phyloP scores from a whole-genome alignment of 768 basidiomycete genomes.

The Boletus speciosus region DNA sequence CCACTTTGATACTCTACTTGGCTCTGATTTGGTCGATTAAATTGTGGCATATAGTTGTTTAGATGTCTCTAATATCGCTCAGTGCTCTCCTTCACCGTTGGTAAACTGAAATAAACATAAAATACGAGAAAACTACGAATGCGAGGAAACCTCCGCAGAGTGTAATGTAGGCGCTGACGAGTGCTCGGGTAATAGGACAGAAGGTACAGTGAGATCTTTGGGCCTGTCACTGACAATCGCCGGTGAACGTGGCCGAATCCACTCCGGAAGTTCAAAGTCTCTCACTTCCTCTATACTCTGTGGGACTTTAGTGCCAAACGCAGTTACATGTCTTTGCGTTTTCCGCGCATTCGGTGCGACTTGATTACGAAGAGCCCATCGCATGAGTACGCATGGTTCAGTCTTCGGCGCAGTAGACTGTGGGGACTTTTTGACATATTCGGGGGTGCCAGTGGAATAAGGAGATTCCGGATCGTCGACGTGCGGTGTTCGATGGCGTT shows the following conservation, averaged over 20 bases:
- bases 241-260: conserved; percentile 37
- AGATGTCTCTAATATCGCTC: conserved; percentile 1
- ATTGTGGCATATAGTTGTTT: conserved; percentile 7
- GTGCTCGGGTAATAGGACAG: not conserved
- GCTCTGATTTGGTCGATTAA: not conserved
- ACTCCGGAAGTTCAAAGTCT: conserved; percentile 58
- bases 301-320: conserved; percentile 62
- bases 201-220: conserved; percentile 3
- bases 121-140: conserved; percentile 19
- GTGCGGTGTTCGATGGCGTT: conserved; percentile 25
- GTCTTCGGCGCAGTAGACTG: conserved; percentile 14
- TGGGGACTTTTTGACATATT: conserved; percentile 13
- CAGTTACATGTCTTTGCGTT: conserved; percentile 50
- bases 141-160: conserved; percentile 1
- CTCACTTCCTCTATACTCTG: conserved; percentile 41
- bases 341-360: conserved; percentile 43
- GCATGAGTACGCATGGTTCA: conserved; percentile 40
- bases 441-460: conserved; percentile 21
- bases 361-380: conserved; percentile 49
- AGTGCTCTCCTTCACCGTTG: not conserved
- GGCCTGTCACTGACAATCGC: conserved; percentile 2
- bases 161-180: conserved; percentile 13
- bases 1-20: not conserved
- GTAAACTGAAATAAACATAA: conserved; percentile 30
- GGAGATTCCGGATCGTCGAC: conserved; percentile 23